These are phyloP conservation scores for Hypholoma fasciculare DNA, from an alignment of 768 basidiomycete species.

Conservation along the genomic window DNA sequence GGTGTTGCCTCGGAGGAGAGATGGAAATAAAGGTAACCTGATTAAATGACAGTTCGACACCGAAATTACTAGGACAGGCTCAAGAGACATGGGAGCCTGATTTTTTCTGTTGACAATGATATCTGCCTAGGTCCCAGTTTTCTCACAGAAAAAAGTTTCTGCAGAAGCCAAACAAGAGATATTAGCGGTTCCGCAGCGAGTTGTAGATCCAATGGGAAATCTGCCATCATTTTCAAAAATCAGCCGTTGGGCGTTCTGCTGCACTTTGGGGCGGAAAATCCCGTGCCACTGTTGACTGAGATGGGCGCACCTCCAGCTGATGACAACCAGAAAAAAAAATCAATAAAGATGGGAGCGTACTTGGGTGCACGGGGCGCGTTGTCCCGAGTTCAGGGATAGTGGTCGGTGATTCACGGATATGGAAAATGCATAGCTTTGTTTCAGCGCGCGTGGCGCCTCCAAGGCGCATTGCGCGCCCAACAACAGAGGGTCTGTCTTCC, in stretches of 20 bases:
- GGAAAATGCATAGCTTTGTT: constrained; percentile 4
- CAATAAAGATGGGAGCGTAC: not conserved
- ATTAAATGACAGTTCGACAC: constrained; percentile 6
- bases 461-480: not conserved
- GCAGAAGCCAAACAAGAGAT: not conserved
- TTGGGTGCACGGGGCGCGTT: not conserved
- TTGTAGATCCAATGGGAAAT: constrained; percentile 21
- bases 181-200: constrained; percentile 6
- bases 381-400: not conserved
- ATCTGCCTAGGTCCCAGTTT: not conserved
- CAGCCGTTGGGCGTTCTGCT: not conserved
- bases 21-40: not conserved
- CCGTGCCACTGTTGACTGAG: not conserved
- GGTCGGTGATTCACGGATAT: not conserved
- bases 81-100: constrained; percentile 10
- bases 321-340: not conserved
- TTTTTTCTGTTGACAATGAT: not conserved
- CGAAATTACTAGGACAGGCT: constrained; percentile 6
- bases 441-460: not conserved
- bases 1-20: constrained; percentile 3
- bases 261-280: not conserved
- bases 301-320: not conserved
- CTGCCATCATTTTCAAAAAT: not conserved
- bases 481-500: not conserved
- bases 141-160: constrained; percentile 11